phyloP scores from a whole-genome alignment of 1,284 basidiomycete species.

The Ceratobasidium sp. region DNA sequence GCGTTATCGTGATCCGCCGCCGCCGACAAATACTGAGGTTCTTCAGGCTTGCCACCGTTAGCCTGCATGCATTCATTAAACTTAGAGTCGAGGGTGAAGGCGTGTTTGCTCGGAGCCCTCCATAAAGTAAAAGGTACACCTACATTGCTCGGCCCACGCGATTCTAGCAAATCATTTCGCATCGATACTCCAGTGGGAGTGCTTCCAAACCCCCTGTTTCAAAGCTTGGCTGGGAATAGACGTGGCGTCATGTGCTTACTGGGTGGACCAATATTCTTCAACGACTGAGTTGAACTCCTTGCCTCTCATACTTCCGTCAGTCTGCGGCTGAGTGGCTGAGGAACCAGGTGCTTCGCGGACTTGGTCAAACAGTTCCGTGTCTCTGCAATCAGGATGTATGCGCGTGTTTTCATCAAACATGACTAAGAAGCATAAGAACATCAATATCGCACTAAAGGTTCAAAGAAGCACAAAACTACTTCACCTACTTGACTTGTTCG shows the following conservation, averaged over 20 bases:
- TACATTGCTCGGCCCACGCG: not conserved
- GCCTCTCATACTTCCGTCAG: not conserved
- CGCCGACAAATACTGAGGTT: not conserved
- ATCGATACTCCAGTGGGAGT: not conserved
- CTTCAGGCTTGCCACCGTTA: not conserved
- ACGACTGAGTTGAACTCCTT: not conserved
- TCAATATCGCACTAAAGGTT: not conserved
- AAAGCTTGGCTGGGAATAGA: conserved; percentile 10
- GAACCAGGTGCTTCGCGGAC: not conserved
- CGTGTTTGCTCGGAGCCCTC: not conserved
- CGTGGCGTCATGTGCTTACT: conserved; percentile 18
- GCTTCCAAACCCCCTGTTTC: conserved; percentile 39
- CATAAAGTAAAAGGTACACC: not conserved
- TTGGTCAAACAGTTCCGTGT: not conserved
- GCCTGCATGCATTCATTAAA: conserved; percentile 11
- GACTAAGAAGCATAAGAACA: not conserved
- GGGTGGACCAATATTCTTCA: not conserved
- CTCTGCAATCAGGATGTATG: conserved; percentile 19
- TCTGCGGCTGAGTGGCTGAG: not conserved
- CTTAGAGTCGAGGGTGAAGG: not conserved
- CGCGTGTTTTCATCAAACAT: not conserved
- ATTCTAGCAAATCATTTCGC: conserved; percentile 1
- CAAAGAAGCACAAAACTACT: not conserved
- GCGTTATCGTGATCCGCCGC: not conserved
- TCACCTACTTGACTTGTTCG: not conserved